phyloP scores from a whole-genome alignment of 768 basidiomycete genomes.

The Boletus sp. region DNA sequence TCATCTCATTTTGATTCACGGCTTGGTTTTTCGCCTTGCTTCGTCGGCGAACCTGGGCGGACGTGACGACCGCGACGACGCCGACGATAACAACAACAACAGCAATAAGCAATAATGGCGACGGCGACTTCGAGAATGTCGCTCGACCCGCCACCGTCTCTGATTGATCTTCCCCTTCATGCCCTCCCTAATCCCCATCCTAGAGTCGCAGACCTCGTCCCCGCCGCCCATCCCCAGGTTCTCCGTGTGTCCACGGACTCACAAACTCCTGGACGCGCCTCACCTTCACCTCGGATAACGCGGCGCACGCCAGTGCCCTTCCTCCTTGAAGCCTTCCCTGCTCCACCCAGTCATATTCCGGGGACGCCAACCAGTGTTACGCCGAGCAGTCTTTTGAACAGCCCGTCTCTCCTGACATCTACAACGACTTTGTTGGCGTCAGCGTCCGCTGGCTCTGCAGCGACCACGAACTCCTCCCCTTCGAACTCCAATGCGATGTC shows the following conservation, averaged over 20 bases:
- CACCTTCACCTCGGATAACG: conserved; percentile 25
- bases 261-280: conserved; percentile 23
- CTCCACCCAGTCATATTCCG: conserved; percentile 35
- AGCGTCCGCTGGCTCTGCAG: conserved; percentile 2
- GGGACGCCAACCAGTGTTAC: conserved; percentile 19
- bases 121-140: conserved; percentile 18
- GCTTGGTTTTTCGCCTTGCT: conserved; percentile 21
- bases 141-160: conserved; percentile 9
- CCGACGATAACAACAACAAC: conserved; percentile 8
- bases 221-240: conserved; percentile 4
- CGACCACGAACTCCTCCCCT: background rate
- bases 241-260: conserved; percentile 30
- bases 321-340: conserved; percentile 38
- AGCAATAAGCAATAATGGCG: conserved; percentile 10
- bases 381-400: conserved; percentile 1
- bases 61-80: conserved; percentile 17
- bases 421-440: conserved; percentile 5
- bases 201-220: conserved; percentile 11
- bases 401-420: conserved; percentile 16
- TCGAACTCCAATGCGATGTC: conserved; percentile 4
- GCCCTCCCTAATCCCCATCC: conserved; percentile 15
- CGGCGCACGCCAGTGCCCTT: conserved; percentile 34
- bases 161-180: conserved; percentile 15
- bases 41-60: conserved; percentile 8
- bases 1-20: conserved; percentile 15